Percentiles rank a stretch among this genome's conserved stretches.
These are phyloP conservation scores for Rhizophagus clarus DNA, from an alignment of 192 early-diverging fungal species.

Conservation along the genomic window DNA sequence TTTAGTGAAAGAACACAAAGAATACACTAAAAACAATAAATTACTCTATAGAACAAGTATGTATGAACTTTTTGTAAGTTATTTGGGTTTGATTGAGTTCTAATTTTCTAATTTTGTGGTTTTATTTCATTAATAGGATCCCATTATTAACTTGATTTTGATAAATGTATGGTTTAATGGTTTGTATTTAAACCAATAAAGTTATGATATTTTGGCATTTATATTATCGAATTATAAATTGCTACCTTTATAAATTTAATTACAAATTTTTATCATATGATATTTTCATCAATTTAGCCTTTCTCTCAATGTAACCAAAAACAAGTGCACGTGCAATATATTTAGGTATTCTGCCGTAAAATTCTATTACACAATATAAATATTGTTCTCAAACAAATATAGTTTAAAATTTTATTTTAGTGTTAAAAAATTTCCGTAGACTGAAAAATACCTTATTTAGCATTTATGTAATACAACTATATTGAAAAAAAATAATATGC, in stretches of 20 bases:
- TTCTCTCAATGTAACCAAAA: too few species aligned
- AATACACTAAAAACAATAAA: conserved; percentile 64
- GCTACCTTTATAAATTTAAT: too few species aligned
- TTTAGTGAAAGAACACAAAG: conserved; percentile 85
- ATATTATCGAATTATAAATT: too few species aligned
- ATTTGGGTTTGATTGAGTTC: neutral
- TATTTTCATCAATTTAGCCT: too few species aligned
- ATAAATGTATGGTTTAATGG: neutral
- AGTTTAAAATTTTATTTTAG: too few species aligned
- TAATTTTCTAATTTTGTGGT: neutral
- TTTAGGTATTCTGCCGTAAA: too few species aligned
- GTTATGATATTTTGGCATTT: neutral
- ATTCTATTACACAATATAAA: too few species aligned
- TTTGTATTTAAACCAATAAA: neutral
- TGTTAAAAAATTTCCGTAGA: too few species aligned
- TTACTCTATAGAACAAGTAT: conserved; percentile 41
- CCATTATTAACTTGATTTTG: neutral
- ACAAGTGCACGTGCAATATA: too few species aligned
- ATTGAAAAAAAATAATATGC: neutral
- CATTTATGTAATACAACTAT: neutral
- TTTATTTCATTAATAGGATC: neutral
- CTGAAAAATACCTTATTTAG: too few species aligned
- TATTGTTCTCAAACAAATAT: too few species aligned
- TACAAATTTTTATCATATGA: too few species aligned
- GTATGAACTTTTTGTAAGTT: neutral